These are phyloP conservation scores for Neonectria coccinea DNA, from an alignment of 2,329 filamentous ascomycete genomes.

Conservation along the genomic window DNA sequence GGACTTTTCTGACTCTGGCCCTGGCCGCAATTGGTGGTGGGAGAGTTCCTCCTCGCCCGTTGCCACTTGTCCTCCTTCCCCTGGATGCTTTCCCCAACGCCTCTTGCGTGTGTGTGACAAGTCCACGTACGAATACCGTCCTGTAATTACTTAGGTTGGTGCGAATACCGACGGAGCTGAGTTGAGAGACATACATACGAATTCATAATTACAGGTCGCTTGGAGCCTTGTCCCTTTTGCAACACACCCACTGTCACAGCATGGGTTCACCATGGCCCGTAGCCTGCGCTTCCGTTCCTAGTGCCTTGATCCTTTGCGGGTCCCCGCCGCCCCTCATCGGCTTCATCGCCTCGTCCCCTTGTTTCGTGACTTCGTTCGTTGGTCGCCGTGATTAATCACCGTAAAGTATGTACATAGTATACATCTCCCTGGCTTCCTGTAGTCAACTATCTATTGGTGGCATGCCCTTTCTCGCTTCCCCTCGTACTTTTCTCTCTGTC, in stretches of 20 bases:
- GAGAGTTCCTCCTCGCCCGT: not conserved
- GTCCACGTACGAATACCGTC: not conserved
- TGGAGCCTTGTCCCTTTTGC: constrained; percentile 19
- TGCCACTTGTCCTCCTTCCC: not conserved
- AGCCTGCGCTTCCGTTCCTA: not conserved
- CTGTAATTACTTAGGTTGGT: too few species aligned
- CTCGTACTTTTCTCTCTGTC: constrained; percentile 1
- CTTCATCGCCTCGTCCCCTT: constrained; percentile 12
- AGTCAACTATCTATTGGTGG: not conserved
- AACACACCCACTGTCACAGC: constrained; percentile 36
- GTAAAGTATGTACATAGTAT: not conserved
- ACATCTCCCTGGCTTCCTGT: not conserved
- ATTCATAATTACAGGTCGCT: too few species aligned
- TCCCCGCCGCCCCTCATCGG: constrained; percentile 1
- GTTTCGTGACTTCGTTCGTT: constrained; percentile 26
- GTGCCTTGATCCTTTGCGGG: constrained; percentile 12
- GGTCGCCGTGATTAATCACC: constrained; percentile 9
- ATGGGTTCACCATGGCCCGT: constrained; percentile 26
- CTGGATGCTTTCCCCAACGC: not conserved
- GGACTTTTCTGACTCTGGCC: not conserved
- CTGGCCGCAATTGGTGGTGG: too few species aligned
- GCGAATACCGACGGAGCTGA: not conserved
- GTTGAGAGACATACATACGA: not conserved
- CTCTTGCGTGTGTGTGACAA: not conserved
- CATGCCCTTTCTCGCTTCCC: not conserved